Conservation (phyloP, 2,329 filamentous ascomycete genomes). For the Paraconiothyrium brasiliense region DNA sequence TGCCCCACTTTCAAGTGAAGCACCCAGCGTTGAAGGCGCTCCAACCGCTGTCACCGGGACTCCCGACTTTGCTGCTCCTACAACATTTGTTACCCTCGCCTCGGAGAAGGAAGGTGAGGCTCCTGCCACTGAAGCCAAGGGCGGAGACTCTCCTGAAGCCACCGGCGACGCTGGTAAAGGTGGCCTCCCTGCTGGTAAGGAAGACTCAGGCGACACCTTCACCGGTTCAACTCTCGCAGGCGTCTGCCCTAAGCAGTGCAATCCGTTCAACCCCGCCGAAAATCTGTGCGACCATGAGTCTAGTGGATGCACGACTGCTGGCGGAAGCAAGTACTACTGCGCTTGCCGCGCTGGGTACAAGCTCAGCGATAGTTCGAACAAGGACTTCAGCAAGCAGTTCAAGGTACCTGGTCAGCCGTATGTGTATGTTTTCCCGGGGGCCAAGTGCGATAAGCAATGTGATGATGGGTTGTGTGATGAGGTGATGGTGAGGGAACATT, state of each 20-base stretch:
- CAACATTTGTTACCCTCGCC: not conserved
- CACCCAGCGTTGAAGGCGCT: not conserved
- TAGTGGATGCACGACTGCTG: slow-evolving; percentile 33
- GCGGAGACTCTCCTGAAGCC: not conserved
- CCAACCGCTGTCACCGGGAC: not conserved
- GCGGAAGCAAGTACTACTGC: slow-evolving; percentile 39
- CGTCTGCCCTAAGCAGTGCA: slow-evolving; percentile 36
- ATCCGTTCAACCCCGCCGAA: slow-evolving; percentile 32
- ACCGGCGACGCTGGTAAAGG: not conserved
- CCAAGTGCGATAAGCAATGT: slow-evolving; percentile 36
- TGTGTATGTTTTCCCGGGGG: slow-evolving; percentile 33
- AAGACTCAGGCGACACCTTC: slow-evolving; percentile 20
- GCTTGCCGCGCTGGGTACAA: slow-evolving; percentile 40
- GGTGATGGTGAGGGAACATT: slow-evolving; percentile 33
- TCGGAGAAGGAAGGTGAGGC: not conserved
- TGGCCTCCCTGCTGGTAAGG: not conserved
- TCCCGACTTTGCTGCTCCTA: not conserved
- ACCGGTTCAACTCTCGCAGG: slow-evolving; percentile 30
- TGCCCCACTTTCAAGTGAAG: not conserved
- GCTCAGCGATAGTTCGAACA: slow-evolving; percentile 28
- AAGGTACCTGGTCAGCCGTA: slow-evolving; percentile 35
- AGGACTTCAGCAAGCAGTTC: slow-evolving; percentile 42
- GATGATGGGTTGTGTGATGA: slow-evolving; percentile 31
- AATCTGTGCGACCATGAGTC: slow-evolving; percentile 38
- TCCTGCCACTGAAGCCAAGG: not conserved